Percentiles rank a stretch among this genome's conserved stretches.
phyloP scores from a whole-genome alignment of 257 asterid species.

The Salvia miltiorrhiza region DNA sequence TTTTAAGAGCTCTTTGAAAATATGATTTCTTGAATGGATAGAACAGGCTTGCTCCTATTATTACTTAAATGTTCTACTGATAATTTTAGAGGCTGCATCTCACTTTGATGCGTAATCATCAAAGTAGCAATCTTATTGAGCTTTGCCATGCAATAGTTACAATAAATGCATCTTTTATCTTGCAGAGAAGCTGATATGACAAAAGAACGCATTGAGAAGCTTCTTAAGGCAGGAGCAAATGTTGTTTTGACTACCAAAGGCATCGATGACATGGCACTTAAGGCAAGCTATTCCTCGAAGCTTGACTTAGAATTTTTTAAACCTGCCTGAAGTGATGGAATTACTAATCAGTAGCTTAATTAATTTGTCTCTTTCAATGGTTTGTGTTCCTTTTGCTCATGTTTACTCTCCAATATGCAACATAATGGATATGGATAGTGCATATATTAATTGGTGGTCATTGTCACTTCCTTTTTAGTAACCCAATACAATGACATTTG shows the following conservation, averaged over 20 bases:
- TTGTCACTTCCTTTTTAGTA: not conserved
- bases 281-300: conserved; percentile 45
- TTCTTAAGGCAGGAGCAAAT: conserved; percentile 96
- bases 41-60: not conserved
- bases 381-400: not conserved
- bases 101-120: not conserved
- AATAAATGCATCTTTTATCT: conserved; percentile 7
- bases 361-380: not conserved
- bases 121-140: not conserved
- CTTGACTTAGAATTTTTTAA: not conserved
- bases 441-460: conserved; percentile 1
- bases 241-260: conserved; percentile 92
- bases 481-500: not conserved
- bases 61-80: not conserved
- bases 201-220: conserved; percentile 88
- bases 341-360: not conserved
- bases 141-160: not conserved
- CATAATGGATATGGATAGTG: not conserved
- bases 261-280: conserved; percentile 98
- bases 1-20: not conserved
- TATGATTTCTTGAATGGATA: not conserved
- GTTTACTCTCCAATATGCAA: not conserved
- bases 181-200: conserved; percentile 96
- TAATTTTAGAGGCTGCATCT: conserved; percentile 7
- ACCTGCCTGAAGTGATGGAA: not conserved